Evolutionary conservation across 1,284 basidiomycete genomes (phyloP), one percentile per base, ranked within the genome.

Genomic region (Trametes hirsuta): DNA sequence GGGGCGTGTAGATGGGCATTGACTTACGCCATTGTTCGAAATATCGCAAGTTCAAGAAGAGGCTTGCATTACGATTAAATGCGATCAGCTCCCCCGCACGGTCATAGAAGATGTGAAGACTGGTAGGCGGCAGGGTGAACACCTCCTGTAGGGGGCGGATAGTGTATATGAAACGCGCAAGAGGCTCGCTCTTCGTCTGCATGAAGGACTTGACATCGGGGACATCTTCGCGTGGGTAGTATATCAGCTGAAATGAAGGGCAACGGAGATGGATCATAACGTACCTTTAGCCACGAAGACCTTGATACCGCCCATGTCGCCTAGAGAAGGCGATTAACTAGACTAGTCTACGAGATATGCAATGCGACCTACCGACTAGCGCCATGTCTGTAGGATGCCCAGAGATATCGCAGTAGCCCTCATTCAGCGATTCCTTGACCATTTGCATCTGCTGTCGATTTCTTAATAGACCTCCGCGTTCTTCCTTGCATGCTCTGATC

Each of bases 1-100:
- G 11, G 8, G 47, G 24, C 24, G 24, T 52, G 21, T 6, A 47
- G 5, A 61, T 56, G 9, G n/a, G 40, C 56, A 45, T 51, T 24
- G n/a, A 84, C 90, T 78, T 71, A 93, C 91, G 95, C 95, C 94
- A 95, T 59, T 89, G 86, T 69, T 91, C 82, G 65, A 88, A 97
- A 72, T 90, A 97, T 40, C 94, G 82, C 25, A 96, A 77, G 72
- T 98, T 98, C 66, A 98, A 79, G 77, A 95, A 98, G 34, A 99
- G 81, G 59, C 90, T 90, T 3, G 94, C 95, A 53, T 87, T 88
- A 34, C 94, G 82, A 74, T 98, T 99, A 81, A 98, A 98, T 0
- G 96, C 97, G 61, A 98, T 97, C 18, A 91, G 77, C 1, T 88
- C 90, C 1, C 96, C 95, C 6, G 79, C 77, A 10, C 81, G 71